These are phyloP conservation scores for Solanum ahanhuiri DNA, from an alignment of 257 asterid species.

Conservation along the genomic window DNA sequence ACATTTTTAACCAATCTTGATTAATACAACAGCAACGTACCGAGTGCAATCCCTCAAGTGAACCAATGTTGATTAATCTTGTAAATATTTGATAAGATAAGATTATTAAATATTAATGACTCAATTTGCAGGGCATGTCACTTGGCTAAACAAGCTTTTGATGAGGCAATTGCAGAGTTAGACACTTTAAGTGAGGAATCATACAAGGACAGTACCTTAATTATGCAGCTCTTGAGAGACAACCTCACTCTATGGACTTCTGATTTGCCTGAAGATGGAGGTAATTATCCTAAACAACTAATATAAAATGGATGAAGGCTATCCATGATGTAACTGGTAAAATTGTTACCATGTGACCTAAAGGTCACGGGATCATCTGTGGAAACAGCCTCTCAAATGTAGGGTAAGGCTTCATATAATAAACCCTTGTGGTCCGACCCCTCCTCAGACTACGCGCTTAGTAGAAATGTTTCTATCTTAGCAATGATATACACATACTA, in stretches of 20 bases:
- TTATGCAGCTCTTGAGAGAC: conserved; percentile 93
- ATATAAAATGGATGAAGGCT: neutral
- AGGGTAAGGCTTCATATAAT: neutral
- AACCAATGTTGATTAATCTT: neutral
- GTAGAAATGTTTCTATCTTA: neutral
- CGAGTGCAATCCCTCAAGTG: neutral
- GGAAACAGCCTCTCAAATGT: neutral
- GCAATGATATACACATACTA: neutral
- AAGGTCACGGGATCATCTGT: neutral
- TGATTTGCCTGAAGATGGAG: conserved; percentile 91
- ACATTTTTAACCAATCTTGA: neutral
- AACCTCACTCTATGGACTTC: conserved; percentile 95
- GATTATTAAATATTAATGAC: neutral
- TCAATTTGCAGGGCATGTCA: conserved; percentile 68
- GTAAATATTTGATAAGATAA: neutral
- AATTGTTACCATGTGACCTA: neutral
- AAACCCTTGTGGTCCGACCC: neutral
- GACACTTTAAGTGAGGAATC: conserved; percentile 93
- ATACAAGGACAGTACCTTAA: conserved; percentile 88
- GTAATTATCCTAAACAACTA: conserved; percentile 8
- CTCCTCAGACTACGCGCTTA: neutral
- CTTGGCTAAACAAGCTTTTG: conserved; percentile 93
- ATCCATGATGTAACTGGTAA: neutral
- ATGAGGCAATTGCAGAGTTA: conserved; percentile 84
- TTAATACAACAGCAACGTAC: neutral